Conservation (phyloP, 2,329 filamentous ascomycete species). For the Metarhizium sp. region DNA sequence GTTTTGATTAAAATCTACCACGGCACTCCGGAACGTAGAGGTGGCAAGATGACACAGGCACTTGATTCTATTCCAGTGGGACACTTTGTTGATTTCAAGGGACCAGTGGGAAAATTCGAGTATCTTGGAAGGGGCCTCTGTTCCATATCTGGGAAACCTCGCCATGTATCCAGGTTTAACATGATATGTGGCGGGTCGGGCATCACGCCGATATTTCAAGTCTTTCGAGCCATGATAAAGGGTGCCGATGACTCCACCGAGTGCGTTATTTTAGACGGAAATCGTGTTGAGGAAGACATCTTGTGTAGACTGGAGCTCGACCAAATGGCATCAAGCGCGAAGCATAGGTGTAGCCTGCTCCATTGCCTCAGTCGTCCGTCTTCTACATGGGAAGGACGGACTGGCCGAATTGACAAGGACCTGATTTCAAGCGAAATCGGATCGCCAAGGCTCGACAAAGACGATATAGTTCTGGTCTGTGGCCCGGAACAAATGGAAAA, state of each 20-base stretch:
- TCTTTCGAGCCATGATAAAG: constrained; percentile 63
- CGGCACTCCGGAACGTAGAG: constrained; percentile 43
- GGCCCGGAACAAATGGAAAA: constrained; percentile 70
- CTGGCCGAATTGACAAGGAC: constrained; percentile 55
- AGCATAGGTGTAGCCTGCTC: constrained; percentile 51
- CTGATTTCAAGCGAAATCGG: constrained; percentile 53
- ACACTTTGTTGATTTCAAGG: constrained; percentile 73
- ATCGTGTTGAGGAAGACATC: constrained; percentile 72
- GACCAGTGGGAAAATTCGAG: constrained; percentile 76
- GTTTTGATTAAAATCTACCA: constrained; percentile 79
- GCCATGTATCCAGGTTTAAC: constrained; percentile 57
- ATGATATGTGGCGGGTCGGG: constrained; percentile 90
- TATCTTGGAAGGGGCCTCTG: constrained; percentile 63
- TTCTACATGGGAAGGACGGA: constrained; percentile 56
- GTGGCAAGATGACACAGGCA: constrained; percentile 75
- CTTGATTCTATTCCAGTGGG: constrained; percentile 65
- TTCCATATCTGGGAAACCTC: constrained; percentile 44
- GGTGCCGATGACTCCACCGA: constrained; percentile 53
- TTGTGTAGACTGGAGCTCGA: constrained; percentile 68
- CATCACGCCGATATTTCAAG: constrained; percentile 85
- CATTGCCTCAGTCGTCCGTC: constrained; percentile 59
- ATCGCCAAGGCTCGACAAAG: constrained; percentile 27
- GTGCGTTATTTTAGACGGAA: constrained; percentile 71
- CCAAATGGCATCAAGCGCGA: constrained; percentile 41
- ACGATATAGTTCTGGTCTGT: constrained; percentile 65